Conservation (phyloP, 2,329 filamentous ascomycete species). For the Penicillium sp. region DNA sequence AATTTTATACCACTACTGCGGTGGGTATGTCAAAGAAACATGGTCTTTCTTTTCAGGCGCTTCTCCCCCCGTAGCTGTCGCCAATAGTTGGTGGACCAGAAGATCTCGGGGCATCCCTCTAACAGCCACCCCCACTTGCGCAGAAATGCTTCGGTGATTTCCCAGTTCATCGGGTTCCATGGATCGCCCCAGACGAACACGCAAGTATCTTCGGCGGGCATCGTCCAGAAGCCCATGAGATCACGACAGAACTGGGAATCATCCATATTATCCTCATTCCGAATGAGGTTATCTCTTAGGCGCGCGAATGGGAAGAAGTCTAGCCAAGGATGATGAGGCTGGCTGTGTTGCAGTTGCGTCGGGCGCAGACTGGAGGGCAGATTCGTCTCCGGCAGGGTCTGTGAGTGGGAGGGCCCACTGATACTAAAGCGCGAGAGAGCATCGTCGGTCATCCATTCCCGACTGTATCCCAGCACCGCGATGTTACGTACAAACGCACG, state of each 20-base stretch:
- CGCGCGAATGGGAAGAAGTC: slow-evolving; percentile 17
- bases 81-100: not conserved
- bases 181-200: slow-evolving; percentile 10
- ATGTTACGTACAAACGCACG: not conserved
- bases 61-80: not conserved
- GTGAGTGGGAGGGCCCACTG: not conserved
- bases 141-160: slow-evolving; percentile 3
- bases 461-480: not conserved
- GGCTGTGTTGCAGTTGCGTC: not conserved
- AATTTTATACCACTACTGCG: no score
- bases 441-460: not conserved
- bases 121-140: not conserved
- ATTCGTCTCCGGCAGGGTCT: not conserved
- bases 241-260: not conserved
- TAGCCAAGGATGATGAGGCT: slow-evolving; percentile 16
- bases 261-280: slow-evolving; percentile 7
- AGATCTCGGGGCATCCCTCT: not conserved
- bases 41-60: no score
- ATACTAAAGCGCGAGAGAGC: not conserved
- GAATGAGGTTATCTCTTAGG: slow-evolving; percentile 10
- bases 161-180: slow-evolving; percentile 3
- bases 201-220: not conserved
- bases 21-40: no score
- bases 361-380: not conserved
- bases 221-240: not conserved